Base-by-base conservation (phyloP, 768 basidiomycete species). In the Austroboletus eburneus region DNA sequence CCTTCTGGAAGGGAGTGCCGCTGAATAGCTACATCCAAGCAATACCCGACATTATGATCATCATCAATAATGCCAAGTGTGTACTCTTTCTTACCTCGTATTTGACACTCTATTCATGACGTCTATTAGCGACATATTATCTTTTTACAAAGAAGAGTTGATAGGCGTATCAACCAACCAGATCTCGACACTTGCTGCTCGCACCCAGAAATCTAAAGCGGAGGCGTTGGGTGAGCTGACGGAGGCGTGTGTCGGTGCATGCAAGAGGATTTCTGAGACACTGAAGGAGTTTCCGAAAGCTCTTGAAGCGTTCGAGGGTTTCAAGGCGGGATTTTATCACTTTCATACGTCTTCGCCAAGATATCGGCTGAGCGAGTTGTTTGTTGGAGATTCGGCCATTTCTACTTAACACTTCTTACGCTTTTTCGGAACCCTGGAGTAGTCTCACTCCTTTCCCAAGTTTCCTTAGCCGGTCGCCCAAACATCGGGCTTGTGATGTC, bases 131-230 rank as follows among this genome's bases (percentile, higher is more conserved):
- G 72, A 74, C 29, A 52, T 74, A 23, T 51, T 72, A 3, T 72
- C 67, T 0, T 73, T 73, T 45, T 69, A 73, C 47, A 65, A 74
- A 46, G 73, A 74, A 58, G 72, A 73, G 40, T 43, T 58, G 2
- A 58, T 43, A 0, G 66, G 62, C 3, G 73, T 72, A 42, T 46
- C 50, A 5, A 59, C 62, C 32, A 73, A 72, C 45, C 66, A 58
- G 23, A 51, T 72, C 27, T 70, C 72, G 1, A 49, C 58, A 13
- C 46, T 65, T 0, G 70, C 71, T 0, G 48, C 51, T 9, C 57
- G 50, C 22, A 46, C 52, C 6, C 46, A 54, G 3, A 39, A 45
- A 9, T 51, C 62, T 3, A 72, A 70, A 44, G 36, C 61, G 40
- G 63, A 65, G 7, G 55, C 53, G 4, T 56, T 66, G 2, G 17